phyloP scores from a whole-genome alignment of 2,329 filamentous ascomycete species.

The Fusarium phyllophilum region DNA sequence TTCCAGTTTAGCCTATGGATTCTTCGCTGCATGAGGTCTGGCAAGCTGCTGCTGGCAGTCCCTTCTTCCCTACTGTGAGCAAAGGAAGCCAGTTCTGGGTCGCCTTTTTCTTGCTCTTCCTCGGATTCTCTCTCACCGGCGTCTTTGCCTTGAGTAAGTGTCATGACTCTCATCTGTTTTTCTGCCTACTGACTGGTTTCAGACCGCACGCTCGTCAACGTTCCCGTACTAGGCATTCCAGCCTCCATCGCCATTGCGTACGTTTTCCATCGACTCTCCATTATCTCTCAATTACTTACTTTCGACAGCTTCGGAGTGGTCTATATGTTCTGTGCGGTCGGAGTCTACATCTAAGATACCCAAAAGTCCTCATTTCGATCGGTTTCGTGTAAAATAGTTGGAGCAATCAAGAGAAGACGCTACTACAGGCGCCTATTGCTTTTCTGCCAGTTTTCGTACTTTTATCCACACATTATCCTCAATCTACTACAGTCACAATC shows the following conservation, averaged over 20 bases:
- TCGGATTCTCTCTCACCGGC: slow-evolving; percentile 78
- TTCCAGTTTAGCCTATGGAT: slow-evolving; percentile 68
- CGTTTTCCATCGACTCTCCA: slow-evolving; percentile 48
- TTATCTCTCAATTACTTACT: slow-evolving; percentile 30
- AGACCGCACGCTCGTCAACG: slow-evolving; percentile 85
- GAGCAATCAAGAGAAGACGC: slow-evolving; percentile 47
- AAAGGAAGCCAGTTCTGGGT: slow-evolving; percentile 88
- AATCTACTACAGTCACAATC: slow-evolving; percentile 4
- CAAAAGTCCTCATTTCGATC: slow-evolving; percentile 46
- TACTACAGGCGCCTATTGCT: slow-evolving; percentile 44
- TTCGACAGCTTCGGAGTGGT: slow-evolving; percentile 83
- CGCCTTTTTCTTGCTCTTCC: slow-evolving; percentile 78
- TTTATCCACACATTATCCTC: slow-evolving; percentile 15
- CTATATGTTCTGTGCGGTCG: slow-evolving; percentile 98
- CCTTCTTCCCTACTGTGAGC: slow-evolving; percentile 81
- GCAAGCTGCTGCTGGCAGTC: slow-evolving; percentile 89
- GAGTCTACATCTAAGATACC: slow-evolving; percentile 91
- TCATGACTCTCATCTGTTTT: background rate
- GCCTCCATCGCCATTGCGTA: slow-evolving; percentile 93
- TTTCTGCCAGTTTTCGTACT: slow-evolving; percentile 39
- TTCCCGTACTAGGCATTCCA: slow-evolving; percentile 82
- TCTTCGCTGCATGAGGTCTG: slow-evolving; percentile 88
- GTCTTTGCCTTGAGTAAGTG: slow-evolving; percentile 86
- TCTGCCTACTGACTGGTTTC: slow-evolving; percentile 35
- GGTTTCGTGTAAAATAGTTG: slow-evolving; percentile 52